Percentiles rank a stretch among this genome's conserved stretches.
These are phyloP conservation scores for Rhodotorula sp. DNA, from an alignment of 1,284 basidiomycete species.

Conservation along the genomic window DNA sequence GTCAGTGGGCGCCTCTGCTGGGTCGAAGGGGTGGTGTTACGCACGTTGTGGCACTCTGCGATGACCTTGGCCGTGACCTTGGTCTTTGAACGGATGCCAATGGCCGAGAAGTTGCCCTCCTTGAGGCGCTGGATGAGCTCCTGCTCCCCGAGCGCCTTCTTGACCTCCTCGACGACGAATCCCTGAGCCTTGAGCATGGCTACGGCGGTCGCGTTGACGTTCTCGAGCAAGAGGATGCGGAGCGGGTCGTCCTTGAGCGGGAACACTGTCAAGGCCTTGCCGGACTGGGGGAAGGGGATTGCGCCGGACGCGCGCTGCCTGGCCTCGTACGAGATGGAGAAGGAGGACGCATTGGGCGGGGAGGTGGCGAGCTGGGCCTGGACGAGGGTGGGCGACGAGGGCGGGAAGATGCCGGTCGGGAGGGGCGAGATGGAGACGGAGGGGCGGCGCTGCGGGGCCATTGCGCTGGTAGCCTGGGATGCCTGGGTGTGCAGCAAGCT, in stretches of 20 bases:
- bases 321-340: constrained; percentile 15
- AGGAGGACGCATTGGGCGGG: constrained; percentile 10
- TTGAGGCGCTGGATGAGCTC: constrained; percentile 73
- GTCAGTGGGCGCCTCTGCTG: too few species aligned
- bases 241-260: constrained; percentile 20
- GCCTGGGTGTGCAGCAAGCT: not conserved
- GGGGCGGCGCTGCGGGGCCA: constrained; percentile 1
- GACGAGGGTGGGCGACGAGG: not conserved
- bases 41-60: constrained; percentile 74
- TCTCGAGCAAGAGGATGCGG: constrained; percentile 80
- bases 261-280: constrained; percentile 36
- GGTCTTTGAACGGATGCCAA: constrained; percentile 97
- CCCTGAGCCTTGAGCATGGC: constrained; percentile 76
- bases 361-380: constrained; percentile 9
- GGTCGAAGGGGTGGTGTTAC: constrained; percentile 21
- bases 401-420: not conserved
- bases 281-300: constrained; percentile 20
- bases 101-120: constrained; percentile 84
- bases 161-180: constrained; percentile 88
- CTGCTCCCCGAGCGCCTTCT: constrained; percentile 83
- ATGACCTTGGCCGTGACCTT: constrained; percentile 89
- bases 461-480: not conserved
- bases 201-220: constrained; percentile 91
- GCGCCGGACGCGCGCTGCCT: not conserved
- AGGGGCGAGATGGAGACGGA: constrained; percentile 8